Conservation (phyloP, 1,139 yeast species). For the Pichia sp. region DNA sequence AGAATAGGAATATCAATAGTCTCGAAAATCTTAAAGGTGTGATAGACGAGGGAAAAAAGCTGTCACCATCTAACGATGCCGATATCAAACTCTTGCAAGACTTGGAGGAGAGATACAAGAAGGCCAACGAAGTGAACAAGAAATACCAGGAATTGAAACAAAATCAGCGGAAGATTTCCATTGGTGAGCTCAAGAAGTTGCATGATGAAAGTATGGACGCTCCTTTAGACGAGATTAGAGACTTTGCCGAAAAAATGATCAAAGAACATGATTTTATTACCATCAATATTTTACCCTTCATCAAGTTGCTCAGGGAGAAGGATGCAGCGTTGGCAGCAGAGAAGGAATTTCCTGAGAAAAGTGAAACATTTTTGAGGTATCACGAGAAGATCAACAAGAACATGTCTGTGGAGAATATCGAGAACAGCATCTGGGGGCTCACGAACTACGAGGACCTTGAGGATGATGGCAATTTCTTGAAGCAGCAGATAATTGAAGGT, state of each 20-base stretch:
- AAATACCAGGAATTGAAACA: conserved; percentile 7
- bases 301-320: conserved; percentile 7
- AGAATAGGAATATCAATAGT: background rate
- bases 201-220: background rate
- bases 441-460: conserved; percentile 7
- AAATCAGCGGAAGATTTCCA: background rate
- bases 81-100: conserved; percentile 6
- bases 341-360: background rate
- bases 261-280: conserved; percentile 5
- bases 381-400: conserved; percentile 2
- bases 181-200: conserved; percentile 4
- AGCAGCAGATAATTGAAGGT: conserved; percentile 10
- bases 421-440: conserved; percentile 1
- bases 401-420: conserved; percentile 2
- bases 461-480: conserved; percentile 3
- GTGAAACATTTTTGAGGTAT: conserved; percentile 4
- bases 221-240: conserved; percentile 11
- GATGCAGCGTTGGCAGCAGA: background rate
- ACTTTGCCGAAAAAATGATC: background rate
- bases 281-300: conserved; percentile 1
- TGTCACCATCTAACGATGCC: conserved; percentile 30
- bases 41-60: conserved; percentile 37
- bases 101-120: conserved; percentile 4
- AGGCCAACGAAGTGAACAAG: background rate
- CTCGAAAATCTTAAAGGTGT: conserved; percentile 6